A percentile compares a stretch with the other conserved stretches of the same genome.
Conservation (phyloP, 2,329 filamentous ascomycete genomes). For the Juglanconis juglandina region DNA sequence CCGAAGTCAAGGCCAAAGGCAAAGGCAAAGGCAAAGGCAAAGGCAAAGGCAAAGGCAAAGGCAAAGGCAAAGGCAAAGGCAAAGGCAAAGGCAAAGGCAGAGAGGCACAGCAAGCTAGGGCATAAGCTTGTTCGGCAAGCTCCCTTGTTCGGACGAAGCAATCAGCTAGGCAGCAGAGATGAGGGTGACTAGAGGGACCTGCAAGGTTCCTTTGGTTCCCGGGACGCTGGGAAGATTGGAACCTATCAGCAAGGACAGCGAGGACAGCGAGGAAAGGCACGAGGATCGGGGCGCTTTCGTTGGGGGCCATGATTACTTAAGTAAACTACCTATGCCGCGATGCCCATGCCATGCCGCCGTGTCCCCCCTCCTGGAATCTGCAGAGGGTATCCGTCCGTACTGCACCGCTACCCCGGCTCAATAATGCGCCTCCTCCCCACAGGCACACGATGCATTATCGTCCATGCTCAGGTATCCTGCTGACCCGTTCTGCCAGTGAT, state of each 20-base stretch:
- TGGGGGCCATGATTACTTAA: not conserved
- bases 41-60: too few species aligned
- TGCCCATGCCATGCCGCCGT: not conserved
- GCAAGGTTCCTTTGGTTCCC: not conserved
- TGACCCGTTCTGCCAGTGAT: not conserved
- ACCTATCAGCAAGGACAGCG: not conserved
- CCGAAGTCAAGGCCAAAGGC: not conserved
- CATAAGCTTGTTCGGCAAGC: constrained; percentile 2
- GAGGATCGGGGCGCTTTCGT: not conserved
- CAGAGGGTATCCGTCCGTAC: not conserved
- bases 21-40: too few species aligned
- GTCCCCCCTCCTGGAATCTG: constrained; percentile 4
- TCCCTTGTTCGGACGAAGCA: not conserved
- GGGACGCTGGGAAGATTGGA: not conserved
- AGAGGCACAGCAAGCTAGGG: not conserved
- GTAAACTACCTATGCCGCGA: not conserved
- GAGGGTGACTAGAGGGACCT: not conserved
- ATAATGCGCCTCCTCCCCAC: constrained; percentile 2
- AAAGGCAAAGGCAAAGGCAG: too few species aligned
- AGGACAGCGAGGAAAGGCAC: not conserved
- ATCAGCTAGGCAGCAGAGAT: not conserved
- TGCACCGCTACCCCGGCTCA: constrained; percentile 1
- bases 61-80: too few species aligned
- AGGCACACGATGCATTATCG: not conserved
- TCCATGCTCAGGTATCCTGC: not conserved